Percentiles rank a stretch among this genome's conserved stretches.
phyloP scores from a whole-genome alignment of 768 basidiomycete genomes.

The Epithele typhae region DNA sequence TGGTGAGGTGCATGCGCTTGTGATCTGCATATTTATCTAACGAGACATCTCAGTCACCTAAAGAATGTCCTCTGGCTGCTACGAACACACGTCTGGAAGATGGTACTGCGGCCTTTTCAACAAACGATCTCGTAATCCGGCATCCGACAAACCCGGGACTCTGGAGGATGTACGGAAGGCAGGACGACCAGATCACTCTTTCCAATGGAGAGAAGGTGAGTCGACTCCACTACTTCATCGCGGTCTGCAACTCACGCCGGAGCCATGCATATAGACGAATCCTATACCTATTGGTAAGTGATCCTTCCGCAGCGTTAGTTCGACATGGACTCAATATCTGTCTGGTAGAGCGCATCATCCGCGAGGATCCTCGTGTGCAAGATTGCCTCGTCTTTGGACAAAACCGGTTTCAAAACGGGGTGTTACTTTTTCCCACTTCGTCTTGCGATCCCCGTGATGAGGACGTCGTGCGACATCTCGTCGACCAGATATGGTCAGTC shows the following conservation, averaged over 20 bases:
- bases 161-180: constrained; percentile 31
- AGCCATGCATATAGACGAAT: constrained; percentile 27
- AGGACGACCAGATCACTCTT: constrained; percentile 43
- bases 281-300: constrained; percentile 32
- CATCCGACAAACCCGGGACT: constrained; percentile 15
- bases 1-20: neutral
- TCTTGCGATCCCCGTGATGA: constrained; percentile 30
- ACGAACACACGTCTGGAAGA: constrained; percentile 10
- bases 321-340: neutral
- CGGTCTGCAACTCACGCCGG: neutral
- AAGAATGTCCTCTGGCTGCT: neutral
- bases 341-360: constrained; percentile 31
- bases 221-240: neutral
- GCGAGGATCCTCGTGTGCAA: constrained; percentile 29
- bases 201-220: constrained; percentile 38
- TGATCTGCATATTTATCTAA: neutral
- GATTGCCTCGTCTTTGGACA: constrained; percentile 37
- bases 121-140: constrained; percentile 14
- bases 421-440: constrained; percentile 28
- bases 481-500: constrained; percentile 31
- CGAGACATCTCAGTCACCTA: neutral
- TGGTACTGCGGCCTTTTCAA: constrained; percentile 19
- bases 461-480: constrained; percentile 22
- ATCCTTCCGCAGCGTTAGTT: neutral
- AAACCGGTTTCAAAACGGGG: constrained; percentile 36